phyloP scores from a whole-genome alignment of 2,329 filamentous ascomycete genomes.

The Aspergillus fijiensis region DNA sequence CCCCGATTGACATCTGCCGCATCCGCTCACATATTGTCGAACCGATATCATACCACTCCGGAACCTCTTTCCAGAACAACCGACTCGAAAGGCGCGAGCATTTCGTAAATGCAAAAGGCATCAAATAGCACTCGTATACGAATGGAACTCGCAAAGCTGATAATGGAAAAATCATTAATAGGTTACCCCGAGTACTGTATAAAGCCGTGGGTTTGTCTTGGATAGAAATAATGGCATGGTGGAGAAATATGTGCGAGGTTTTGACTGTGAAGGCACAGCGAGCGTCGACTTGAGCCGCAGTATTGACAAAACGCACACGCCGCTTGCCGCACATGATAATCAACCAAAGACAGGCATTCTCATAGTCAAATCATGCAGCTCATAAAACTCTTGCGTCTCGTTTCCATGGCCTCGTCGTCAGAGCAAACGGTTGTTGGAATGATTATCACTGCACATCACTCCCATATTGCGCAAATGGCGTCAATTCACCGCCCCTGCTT shows the following conservation, averaged over 20 bases:
- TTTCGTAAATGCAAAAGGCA: not conserved
- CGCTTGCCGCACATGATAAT: not conserved
- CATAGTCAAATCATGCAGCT: constrained; percentile 32
- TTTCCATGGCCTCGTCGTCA: constrained; percentile 31
- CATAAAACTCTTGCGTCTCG: constrained; percentile 34
- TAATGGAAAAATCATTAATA: constrained; percentile 28
- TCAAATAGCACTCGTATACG: not conserved
- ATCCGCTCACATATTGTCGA: not conserved
- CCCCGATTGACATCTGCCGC: not conserved
- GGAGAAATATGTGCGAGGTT: constrained; percentile 12
- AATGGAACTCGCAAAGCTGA: not conserved
- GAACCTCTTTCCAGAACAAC: not conserved
- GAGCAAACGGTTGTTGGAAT: constrained; percentile 15
- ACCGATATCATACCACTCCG: not conserved
- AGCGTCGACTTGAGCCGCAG: constrained; percentile 5
- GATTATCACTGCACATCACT: not conserved
- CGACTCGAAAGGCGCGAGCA: not conserved
- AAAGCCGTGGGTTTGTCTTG: constrained; percentile 22
- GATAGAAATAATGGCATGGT: constrained; percentile 14
- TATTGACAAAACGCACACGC: constrained; percentile 6
- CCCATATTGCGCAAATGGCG: not conserved
- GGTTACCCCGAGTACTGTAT: constrained; percentile 40
- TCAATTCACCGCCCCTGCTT: not conserved
- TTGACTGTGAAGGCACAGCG: constrained; percentile 9
- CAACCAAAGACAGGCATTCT: constrained; percentile 16